Percentiles rank a stretch among this genome's conserved stretches.
Conservation (phyloP, 768 basidiomycete genomes). For the Psilocybe tampanensis region DNA sequence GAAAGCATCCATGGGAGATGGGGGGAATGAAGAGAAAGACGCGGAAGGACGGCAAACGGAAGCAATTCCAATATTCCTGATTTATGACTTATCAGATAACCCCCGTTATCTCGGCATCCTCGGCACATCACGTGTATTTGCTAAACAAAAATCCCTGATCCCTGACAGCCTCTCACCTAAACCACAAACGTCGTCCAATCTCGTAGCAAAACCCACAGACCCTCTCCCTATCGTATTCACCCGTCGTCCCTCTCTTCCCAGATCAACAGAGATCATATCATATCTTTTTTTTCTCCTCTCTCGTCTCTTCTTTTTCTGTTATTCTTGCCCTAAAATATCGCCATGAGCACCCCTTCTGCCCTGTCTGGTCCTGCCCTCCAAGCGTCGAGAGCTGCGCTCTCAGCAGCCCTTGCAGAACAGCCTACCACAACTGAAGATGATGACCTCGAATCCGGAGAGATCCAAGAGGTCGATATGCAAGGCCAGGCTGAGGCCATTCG, state of each 20-base stretch:
- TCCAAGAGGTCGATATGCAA: constrained; percentile 86
- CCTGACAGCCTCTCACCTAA: constrained; percentile 24
- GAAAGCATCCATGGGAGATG: constrained; percentile 63
- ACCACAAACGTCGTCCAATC: constrained; percentile 21
- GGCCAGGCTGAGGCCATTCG: constrained; percentile 80
- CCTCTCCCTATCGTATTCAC: constrained; percentile 9
- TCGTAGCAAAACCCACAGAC: not conserved
- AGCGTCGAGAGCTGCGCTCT: constrained; percentile 78
- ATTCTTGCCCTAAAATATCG: constrained; percentile 22
- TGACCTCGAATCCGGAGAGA: constrained; percentile 75
- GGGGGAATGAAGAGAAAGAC: constrained; percentile 9
- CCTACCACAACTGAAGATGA: constrained; percentile 32
- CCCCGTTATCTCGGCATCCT: constrained; percentile 7
- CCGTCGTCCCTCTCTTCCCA: constrained; percentile 15
- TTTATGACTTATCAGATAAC: constrained; percentile 38
- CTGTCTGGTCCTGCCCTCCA: constrained; percentile 71
- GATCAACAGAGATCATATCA: constrained; percentile 12
- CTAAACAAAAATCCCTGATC: constrained; percentile 24
- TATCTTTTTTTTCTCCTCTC: not conserved
- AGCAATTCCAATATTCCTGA: constrained; percentile 2
- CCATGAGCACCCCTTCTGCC: constrained; percentile 45
- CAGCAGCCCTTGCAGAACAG: constrained; percentile 60
- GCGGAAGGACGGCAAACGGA: constrained; percentile 6
- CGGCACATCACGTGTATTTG: constrained; percentile 15
- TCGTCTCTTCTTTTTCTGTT: constrained; percentile 5